phyloP scores from a whole-genome alignment of 2,329 filamentous ascomycete species.

The Zymoseptoria ardabiliae region DNA sequence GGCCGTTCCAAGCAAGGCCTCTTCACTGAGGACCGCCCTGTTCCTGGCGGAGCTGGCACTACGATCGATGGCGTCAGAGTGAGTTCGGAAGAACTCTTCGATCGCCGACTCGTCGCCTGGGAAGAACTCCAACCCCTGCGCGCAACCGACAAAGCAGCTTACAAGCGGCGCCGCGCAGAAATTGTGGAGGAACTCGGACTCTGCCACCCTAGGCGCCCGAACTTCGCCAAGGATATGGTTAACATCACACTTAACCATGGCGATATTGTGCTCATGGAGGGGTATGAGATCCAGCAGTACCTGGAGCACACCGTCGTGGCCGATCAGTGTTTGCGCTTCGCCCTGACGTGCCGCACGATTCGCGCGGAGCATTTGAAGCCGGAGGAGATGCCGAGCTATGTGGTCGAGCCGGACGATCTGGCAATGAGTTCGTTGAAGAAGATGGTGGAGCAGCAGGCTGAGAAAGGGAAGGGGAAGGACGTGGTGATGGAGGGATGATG shows the following conservation, averaged over 20 bases:
- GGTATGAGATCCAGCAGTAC: constrained; percentile 49
- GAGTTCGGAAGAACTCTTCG: constrained; percentile 23
- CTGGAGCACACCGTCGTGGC: constrained; percentile 54
- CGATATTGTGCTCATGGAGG: constrained; percentile 59
- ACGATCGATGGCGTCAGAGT: constrained; percentile 2
- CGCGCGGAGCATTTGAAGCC: constrained; percentile 37
- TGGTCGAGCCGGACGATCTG: constrained; percentile 29
- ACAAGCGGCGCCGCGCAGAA: constrained; percentile 24
- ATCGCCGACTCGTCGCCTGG: constrained; percentile 28
- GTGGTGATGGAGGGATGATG: not conserved
- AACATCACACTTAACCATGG: constrained; percentile 51
- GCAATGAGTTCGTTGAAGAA: constrained; percentile 13
- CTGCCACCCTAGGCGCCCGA: constrained; percentile 23
- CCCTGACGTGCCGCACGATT: constrained; percentile 50
- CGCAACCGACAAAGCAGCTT: constrained; percentile 15
- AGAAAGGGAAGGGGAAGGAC: not conserved
- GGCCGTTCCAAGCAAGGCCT: constrained; percentile 30
- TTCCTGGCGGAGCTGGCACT: constrained; percentile 16
- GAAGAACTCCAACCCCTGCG: constrained; percentile 23
- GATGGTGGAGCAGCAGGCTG: constrained; percentile 5
- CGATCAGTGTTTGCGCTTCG: constrained; percentile 47
- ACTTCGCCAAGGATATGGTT: constrained; percentile 31
- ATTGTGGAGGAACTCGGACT: constrained; percentile 34
- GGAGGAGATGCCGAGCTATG: constrained; percentile 34
- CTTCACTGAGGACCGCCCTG: constrained; percentile 27